Conservation (phyloP, 345 rosid species). For the Linum lewisii region DNA sequence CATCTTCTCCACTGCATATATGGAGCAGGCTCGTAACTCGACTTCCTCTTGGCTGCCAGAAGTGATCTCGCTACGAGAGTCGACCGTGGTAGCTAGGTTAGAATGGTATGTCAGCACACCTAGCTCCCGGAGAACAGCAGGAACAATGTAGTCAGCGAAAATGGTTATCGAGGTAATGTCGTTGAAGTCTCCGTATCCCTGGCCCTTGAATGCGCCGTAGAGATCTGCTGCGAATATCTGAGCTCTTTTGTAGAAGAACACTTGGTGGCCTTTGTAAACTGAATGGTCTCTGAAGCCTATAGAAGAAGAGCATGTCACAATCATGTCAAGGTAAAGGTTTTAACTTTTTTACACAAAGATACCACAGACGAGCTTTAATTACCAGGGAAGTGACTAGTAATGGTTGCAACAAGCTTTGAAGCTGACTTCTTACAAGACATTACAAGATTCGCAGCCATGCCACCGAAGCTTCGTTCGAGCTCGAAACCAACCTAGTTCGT, state of each 20-base stretch:
- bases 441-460: conserved; percentile 62
- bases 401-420: conserved; percentile 55
- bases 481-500: conserved; percentile 56
- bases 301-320: background rate
- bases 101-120: conserved; percentile 68
- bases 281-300: conserved; percentile 73
- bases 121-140: conserved; percentile 64
- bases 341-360: background rate
- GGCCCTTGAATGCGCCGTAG: conserved; percentile 77
- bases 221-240: conserved; percentile 77
- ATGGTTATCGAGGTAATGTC: conserved; percentile 61
- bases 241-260: conserved; percentile 73
- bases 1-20: conserved; percentile 77
- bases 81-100: conserved; percentile 37
- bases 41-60: conserved; percentile 79
- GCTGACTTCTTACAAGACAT: conserved; percentile 65
- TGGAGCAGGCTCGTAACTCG: conserved; percentile 71
- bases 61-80: conserved; percentile 36
- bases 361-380: conserved; percentile 4
- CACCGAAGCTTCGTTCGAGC: conserved; percentile 56
- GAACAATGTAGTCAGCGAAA: conserved; percentile 76
- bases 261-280: conserved; percentile 62
- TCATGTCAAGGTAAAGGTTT: conserved; percentile 7
- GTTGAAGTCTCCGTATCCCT: conserved; percentile 55
- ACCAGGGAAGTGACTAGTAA: conserved; percentile 67